A percentile compares a stretch with the other conserved stretches of the same genome.
Evolutionary conservation across 2,329 filamentous ascomycete genomes (phyloP).

Genomic region (Fusarium pseudograminearum): DNA sequence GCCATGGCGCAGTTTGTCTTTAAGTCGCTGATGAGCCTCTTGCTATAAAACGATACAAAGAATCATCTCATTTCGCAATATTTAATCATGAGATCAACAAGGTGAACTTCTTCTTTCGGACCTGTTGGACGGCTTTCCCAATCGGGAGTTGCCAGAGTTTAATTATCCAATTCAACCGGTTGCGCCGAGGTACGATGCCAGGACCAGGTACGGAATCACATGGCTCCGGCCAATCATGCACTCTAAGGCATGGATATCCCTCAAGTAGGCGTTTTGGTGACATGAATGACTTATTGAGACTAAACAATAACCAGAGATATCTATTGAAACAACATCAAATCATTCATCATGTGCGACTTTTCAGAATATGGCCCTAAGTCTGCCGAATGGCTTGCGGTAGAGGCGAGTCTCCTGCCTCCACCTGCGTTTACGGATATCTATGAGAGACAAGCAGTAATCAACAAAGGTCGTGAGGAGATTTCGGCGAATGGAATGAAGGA

Average conservation of each 20-base stretch:
- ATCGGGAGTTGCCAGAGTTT: constrained; percentile 8
- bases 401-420: constrained; percentile 30
- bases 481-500: constrained; percentile 25
- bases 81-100: neutral
- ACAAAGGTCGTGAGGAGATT: constrained; percentile 22
- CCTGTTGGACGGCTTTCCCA: constrained; percentile 2
- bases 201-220: neutral
- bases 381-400: constrained; percentile 58
- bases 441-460: constrained; percentile 17
- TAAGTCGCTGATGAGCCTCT: neutral
- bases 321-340: neutral
- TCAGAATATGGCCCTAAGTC: constrained; percentile 57
- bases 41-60: neutral
- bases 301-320: neutral
- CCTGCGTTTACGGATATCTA: constrained; percentile 14
- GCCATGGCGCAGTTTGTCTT: constrained; percentile 11
- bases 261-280: neutral
- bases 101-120: neutral
- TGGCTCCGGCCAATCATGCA: neutral
- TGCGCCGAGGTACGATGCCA: constrained; percentile 2
- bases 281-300: neutral
- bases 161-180: neutral
- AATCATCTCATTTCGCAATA: neutral
- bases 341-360: constrained; percentile 39
- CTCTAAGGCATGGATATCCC: neutral